Evolutionary conservation across 1,284 basidiomycete genomes (phyloP), one percentile per base, ranked within the genome.

Genomic region (Ganoderma lucidum): DNA sequence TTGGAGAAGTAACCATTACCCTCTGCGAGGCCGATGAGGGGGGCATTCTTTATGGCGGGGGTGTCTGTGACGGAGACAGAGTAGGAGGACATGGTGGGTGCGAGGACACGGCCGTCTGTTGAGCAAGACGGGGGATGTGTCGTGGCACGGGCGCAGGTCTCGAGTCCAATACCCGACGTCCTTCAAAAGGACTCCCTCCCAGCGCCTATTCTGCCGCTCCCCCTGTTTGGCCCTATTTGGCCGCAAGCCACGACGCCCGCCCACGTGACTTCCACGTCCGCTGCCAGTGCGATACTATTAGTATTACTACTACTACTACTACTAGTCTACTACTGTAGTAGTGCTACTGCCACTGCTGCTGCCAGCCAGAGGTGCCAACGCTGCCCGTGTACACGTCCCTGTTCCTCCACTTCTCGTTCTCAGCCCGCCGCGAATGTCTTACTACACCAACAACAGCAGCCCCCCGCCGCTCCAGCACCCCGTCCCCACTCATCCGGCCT

Each of bases 391-490:
- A 14, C n/a, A 48, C 45, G 9, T 9, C 45, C 28, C 10, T 28
- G 12, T 53, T 28, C 1, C 28, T 53, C 15, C 28, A 23, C 28
- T 0, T 51, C 51, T 53, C 12, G 53, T 17, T 35, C 28, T 30
- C 12, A 23, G 14, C 32, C 30, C 12, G 30, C 12, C 53, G 15
- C 30, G 53, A 51, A 85, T 86, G 83, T 75, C 81, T 56, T 82
- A 80, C 75, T 82, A 80, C 75, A 82, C 83, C 72, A 84, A 83
- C 69, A 86, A 84, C 15, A 82, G 84, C 64, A 94, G 93, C 0
- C 94, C 94, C 0, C 93, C 94, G 2, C 94, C 93, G 0, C 86
- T 96, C 2, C 91, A 94, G 69, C 95, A 97, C 78, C 95, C 95
- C 1, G 94, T 96, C 6, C 95, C 95, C 0, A 96, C 95, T 0